Conservation (phyloP, 2,329 filamentous ascomycete species). For the Ophiostoma ips region DNA sequence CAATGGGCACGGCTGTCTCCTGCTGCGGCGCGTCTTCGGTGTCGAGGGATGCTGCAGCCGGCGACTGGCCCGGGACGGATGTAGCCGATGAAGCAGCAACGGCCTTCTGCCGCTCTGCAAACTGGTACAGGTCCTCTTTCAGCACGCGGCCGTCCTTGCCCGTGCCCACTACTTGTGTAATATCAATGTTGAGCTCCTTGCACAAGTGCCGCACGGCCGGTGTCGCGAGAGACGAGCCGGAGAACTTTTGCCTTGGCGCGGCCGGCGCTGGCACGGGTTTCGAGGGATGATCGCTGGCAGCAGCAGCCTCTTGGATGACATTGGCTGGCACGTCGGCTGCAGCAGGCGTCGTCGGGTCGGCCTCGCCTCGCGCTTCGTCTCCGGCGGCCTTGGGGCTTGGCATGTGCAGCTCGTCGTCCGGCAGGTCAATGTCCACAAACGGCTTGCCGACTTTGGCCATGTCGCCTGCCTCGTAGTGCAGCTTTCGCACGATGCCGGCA, state of each 20-base stretch:
- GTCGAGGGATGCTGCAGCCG: background rate
- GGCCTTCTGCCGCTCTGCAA: slow-evolving; percentile 39
- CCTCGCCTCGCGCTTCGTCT: background rate
- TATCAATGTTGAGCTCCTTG: slow-evolving; percentile 66
- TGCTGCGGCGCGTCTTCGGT: slow-evolving; percentile 33
- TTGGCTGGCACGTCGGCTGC: slow-evolving; percentile 15
- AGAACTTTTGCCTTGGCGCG: slow-evolving; percentile 45
- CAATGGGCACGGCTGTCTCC: slow-evolving; percentile 58
- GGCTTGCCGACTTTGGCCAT: slow-evolving; percentile 94
- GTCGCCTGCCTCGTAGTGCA: slow-evolving; percentile 90
- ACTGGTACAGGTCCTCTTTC: slow-evolving; percentile 80
- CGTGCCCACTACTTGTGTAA: slow-evolving; percentile 66
- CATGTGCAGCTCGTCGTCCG: slow-evolving; percentile 47
- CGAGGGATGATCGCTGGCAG: too few species aligned
- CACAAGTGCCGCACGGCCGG: slow-evolving; percentile 82
- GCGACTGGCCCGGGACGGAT: slow-evolving; percentile 12
- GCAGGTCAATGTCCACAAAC: slow-evolving; percentile 87
- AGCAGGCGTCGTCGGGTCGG: background rate
- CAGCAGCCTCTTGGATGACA: background rate
- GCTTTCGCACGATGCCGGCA: slow-evolving; percentile 86
- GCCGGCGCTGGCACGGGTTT: background rate
- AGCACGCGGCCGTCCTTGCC: slow-evolving; percentile 82
- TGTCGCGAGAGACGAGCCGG: slow-evolving; percentile 55
- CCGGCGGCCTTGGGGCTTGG: background rate
- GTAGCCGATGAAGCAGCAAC: slow-evolving; percentile 6